Conservation (phyloP, 768 basidiomycete species). For the Leccinellum albellum region DNA sequence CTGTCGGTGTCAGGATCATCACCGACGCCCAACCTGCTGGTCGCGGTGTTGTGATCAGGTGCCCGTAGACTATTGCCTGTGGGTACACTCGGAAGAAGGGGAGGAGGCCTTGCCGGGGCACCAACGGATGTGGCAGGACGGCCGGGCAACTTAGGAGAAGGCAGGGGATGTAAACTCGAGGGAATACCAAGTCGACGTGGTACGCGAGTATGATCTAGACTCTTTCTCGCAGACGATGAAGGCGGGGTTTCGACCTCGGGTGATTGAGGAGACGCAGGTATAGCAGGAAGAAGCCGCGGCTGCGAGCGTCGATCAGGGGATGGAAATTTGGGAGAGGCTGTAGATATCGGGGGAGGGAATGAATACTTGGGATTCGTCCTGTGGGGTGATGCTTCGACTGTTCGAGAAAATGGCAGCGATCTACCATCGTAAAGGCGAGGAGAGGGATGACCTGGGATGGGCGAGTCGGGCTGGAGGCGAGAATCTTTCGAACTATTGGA, state of each 20-base stretch:
- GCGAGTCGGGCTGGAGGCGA: constrained; percentile 19
- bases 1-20: background rate
- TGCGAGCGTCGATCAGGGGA: constrained; percentile 10
- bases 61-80: background rate
- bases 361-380: constrained; percentile 23
- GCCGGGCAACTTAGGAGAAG: constrained; percentile 14
- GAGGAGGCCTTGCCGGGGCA: constrained; percentile 9
- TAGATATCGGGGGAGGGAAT: constrained; percentile 15
- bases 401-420: constrained; percentile 1
- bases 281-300: constrained; percentile 19
- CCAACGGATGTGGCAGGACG: constrained; percentile 44
- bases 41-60: background rate
- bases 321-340: constrained; percentile 7
- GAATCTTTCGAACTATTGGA: constrained; percentile 26
- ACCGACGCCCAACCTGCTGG: constrained; percentile 1
- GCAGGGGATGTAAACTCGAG: background rate
- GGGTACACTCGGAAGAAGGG: background rate
- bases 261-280: constrained; percentile 31
- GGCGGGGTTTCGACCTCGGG: constrained; percentile 16
- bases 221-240: constrained; percentile 16
- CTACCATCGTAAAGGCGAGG: constrained; percentile 16
- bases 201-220: constrained; percentile 15
- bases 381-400: background rate
- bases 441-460: constrained; percentile 5
- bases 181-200: constrained; percentile 10